Evolutionary conservation across 371 early-diverging fungal genomes (phyloP), one percentile per base, ranked within the genome.

Genomic region (Haplosporangium sp.): DNA sequence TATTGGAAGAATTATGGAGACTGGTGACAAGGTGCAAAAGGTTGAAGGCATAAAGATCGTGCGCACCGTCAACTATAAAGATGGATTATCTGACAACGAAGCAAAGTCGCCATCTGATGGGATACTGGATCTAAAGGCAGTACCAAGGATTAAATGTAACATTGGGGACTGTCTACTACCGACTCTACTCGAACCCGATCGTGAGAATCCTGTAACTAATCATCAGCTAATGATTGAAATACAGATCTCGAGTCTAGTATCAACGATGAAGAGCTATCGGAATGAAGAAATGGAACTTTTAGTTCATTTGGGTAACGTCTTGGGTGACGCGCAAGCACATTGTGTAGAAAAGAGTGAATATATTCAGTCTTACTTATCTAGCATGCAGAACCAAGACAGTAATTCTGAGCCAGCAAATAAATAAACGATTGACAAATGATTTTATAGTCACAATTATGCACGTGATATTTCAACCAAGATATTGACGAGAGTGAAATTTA

Each of bases 21-120:
- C 78, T 7, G 78, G 78, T 0, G 71, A 78, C 44, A 78, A 63
- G 64, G 78, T 78, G 3, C 70, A 72, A 39, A 78, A 37, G 39
- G 63, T 47, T 1, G 69, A 69, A 34, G 59, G 52, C 34, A 17
- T 50, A 4, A 70, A 65, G 66, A 69, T 69, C 66, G 61, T 77
- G 13, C 61, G 67, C 5, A 55, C 73, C 7, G 37, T 65, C 37
- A 64, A 58, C 38, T 77, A 66, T 35, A 69, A 72, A 2, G 35
- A 58, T 13, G 8, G 34, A 6, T 39, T 52, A 20, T 1, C 3
- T 27, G 37, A 37, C 9, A 27, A 10, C 17, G 62, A 44, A 15
- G 9, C 35, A 9, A n/a, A 2, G 15, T 17, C 11, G 13, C n/a
- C 67, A 7, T 19, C 34, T 17, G 19, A 8, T 10, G 27, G 20